A percentile compares a stretch with the other conserved stretches of the same genome.
Conservation (phyloP, 768 basidiomycete genomes). For the Rhodotorula paludigena region DNA sequence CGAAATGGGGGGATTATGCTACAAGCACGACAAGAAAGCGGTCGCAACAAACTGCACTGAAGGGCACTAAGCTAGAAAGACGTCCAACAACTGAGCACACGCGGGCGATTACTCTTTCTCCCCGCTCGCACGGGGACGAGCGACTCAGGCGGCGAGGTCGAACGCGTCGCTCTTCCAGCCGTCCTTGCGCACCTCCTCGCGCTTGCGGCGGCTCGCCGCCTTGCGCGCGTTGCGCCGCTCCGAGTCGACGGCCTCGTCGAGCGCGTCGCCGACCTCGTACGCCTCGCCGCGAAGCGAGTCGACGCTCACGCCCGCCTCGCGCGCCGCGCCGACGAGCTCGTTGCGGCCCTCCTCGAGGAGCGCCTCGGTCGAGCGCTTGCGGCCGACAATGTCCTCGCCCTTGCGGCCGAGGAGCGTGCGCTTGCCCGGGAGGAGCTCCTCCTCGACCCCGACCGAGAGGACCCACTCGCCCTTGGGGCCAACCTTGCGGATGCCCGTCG, state of each 20-base stretch:
- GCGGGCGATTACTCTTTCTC: not conserved
- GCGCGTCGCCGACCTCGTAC: constrained; percentile 35
- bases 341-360: constrained; percentile 42
- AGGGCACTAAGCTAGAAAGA: too few relatives aligned
- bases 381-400: constrained; percentile 44
- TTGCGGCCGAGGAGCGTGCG: constrained; percentile 35
- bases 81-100: not conserved
- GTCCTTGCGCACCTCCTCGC: constrained; percentile 12
- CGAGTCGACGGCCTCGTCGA: constrained; percentile 42
- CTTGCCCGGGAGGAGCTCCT: constrained; percentile 41
- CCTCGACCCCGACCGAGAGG: constrained; percentile 50
- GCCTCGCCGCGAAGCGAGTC: constrained; percentile 42
- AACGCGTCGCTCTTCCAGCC: constrained; percentile 33
- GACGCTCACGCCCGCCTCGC: constrained; percentile 44
- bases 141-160: constrained; percentile 7
- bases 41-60: too few relatives aligned
- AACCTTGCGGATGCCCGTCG: constrained; percentile 49
- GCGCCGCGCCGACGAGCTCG: constrained; percentile 40
- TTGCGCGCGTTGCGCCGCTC: constrained; percentile 43
- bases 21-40: too few relatives aligned
- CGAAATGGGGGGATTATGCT: too few relatives aligned
- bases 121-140: too few relatives aligned
- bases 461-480: constrained; percentile 49
- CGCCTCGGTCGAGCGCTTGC: constrained; percentile 44
- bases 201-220: constrained; percentile 2